Evolutionary conservation across 345 rosid genomes (phyloP).

Genomic region (Eucalyptus pumila): DNA sequence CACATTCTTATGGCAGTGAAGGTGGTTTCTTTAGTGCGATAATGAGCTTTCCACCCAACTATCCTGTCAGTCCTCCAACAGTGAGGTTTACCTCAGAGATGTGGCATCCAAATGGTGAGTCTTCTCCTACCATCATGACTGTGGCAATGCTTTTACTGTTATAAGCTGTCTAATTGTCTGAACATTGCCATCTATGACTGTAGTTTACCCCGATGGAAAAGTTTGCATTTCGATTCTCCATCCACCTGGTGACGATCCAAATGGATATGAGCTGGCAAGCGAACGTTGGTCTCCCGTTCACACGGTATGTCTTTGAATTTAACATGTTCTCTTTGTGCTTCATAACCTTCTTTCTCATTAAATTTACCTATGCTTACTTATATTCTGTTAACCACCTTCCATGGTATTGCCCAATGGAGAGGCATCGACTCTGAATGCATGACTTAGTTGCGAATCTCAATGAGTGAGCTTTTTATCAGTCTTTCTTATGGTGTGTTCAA

Average conservation of each 20-base stretch:
- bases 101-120: slow-evolving; percentile 88
- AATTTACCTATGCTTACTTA: neutral
- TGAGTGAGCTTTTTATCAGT: neutral
- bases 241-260: slow-evolving; percentile 93
- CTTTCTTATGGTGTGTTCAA: neutral
- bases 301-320: slow-evolving; percentile 32
- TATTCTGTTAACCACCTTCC: neutral
- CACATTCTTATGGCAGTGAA: slow-evolving; percentile 31
- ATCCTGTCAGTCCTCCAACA: slow-evolving; percentile 69
- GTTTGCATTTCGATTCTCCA: slow-evolving; percentile 92
- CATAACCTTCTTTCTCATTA: neutral
- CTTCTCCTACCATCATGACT: neutral
- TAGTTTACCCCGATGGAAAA: slow-evolving; percentile 70
- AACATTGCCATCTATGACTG: neutral
- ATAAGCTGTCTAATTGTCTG: neutral
- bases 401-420: neutral
- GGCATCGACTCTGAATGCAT: neutral
- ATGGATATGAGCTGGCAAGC: slow-evolving; percentile 83
- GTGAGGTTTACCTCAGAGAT: slow-evolving; percentile 69
- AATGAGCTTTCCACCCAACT: slow-evolving; percentile 62
- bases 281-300: slow-evolving; percentile 89
- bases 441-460: neutral
- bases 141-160: neutral
- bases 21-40: slow-evolving; percentile 80
- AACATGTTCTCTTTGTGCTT: neutral